Conservation (phyloP, 2,329 filamentous ascomycete genomes). For the Apiospora aurea region DNA sequence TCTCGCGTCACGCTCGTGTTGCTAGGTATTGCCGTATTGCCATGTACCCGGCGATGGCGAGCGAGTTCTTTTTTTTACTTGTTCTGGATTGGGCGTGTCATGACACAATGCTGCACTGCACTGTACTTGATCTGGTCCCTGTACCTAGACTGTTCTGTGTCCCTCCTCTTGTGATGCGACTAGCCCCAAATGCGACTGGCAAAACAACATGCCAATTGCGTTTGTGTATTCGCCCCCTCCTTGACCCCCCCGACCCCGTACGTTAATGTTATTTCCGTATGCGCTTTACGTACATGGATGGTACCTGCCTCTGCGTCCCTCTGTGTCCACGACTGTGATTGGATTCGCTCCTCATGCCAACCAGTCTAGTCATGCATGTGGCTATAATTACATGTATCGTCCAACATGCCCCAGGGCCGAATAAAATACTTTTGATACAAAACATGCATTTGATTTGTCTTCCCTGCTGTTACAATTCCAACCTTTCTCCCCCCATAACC, state of each 20-base stretch:
- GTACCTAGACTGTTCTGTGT: no score
- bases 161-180: not conserved
- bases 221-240: not conserved
- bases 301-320: not conserved
- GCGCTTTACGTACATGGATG: constrained; percentile 18
- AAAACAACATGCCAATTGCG: constrained; percentile 14
- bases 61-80: no score
- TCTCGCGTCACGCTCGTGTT: not conserved
- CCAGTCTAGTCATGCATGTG: constrained; percentile 18
- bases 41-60: no score
- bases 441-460: constrained; percentile 21
- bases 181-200: constrained; percentile 3
- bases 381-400: constrained; percentile 20
- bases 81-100: not conserved
- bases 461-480: constrained; percentile 16
- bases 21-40: not conserved
- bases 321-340: constrained; percentile 1
- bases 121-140: not conserved
- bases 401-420: constrained; percentile 11
- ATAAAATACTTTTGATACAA: constrained; percentile 10
- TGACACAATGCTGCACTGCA: not conserved
- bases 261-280: constrained; percentile 14
- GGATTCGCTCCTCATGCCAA: constrained; percentile 17
- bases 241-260: not conserved
- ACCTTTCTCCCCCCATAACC: constrained; percentile 16